Evolutionary conservation across 2,329 filamentous ascomycete genomes (phyloP), one percentile per base, ranked within the genome.

Genomic region (Bretziella fagacearum): DNA sequence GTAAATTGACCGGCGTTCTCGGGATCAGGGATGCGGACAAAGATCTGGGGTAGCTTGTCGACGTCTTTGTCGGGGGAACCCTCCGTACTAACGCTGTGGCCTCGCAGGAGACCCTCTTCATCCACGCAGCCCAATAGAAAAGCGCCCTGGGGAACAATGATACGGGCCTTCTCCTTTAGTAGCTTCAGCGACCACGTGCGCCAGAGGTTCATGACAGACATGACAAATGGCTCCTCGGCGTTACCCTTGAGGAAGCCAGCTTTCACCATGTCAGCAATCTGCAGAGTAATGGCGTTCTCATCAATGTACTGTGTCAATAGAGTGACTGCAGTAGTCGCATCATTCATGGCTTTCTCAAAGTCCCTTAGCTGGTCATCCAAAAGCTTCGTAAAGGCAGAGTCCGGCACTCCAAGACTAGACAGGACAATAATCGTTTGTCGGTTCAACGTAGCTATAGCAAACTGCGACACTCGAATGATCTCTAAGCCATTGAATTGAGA

Each of bases 121-220:
- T 98, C 91, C 4, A 89, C 75, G 52, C 84, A 86, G 2, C 89
- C 91, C 5, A 96, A 72, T 0, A 96, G 69, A 57, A 93, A 93
- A 1, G 86, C 87, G 1, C 89, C 86, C 49, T 89, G 64, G 5
- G 85, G 77, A 7, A 98, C 72, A 2, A 77, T 70, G 36, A 98
- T 84, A 23, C 81, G 80, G 0, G 89, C 86, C 55, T 95, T 96
- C 54, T 96, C 86, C 55, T 94, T 95, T 15, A 98, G 70, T 10
- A 81, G 73, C 57, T 93, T 94, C 54, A 94, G 74, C 1, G 81
- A 84, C 83, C 84, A 96, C 1, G 84, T 75, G 52, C 81, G 73
- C 89, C 91, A 98, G 0, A 96, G 68, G 29, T 77, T 73, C 8
- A 98, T 64, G 6, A 94, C 61, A 0, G 85, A 86, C 51, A 77